A percentile compares a stretch with the other conserved stretches of the same genome.
Evolutionary conservation across 2,329 filamentous ascomycete species (phyloP).

Genomic region (Epichloe festucae): DNA sequence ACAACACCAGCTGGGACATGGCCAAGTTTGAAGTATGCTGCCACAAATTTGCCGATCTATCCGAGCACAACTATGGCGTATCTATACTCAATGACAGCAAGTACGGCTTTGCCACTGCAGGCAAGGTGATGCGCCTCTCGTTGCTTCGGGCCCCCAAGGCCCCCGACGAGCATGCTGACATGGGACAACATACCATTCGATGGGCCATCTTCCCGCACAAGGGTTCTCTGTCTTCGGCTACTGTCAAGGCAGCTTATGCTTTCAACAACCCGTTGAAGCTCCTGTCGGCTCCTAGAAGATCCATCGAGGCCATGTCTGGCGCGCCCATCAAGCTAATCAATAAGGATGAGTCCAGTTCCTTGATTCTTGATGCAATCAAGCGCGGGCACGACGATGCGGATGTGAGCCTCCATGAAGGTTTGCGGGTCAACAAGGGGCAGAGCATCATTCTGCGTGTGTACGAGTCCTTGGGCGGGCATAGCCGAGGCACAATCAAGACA

Average conservation of each 20-base stretch:
- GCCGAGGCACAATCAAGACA: conserved; percentile 56
- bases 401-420: conserved; percentile 45
- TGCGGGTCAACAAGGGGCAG: conserved; percentile 54
- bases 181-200: conserved; percentile 76
- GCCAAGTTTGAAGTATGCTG: conserved; percentile 96
- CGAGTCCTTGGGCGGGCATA: conserved; percentile 74
- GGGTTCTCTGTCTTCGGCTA: conserved; percentile 56
- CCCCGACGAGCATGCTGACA: conserved; percentile 85
- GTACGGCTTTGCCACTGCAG: conserved; percentile 85
- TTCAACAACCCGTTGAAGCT: conserved; percentile 69
- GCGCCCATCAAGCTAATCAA: conserved; percentile 55
- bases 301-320: conserved; percentile 14
- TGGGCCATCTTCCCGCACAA: conserved; percentile 84
- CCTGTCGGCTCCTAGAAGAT: conserved; percentile 16
- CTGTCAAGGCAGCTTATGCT: conserved; percentile 72
- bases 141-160: conserved; percentile 82
- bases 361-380: conserved; percentile 84
- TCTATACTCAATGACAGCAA: conserved; percentile 92
- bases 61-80: conserved; percentile 78
- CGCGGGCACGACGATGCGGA: conserved; percentile 81
- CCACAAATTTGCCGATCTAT: conserved; percentile 87
- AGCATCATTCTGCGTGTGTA: conserved; percentile 79
- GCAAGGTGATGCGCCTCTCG: conserved; percentile 79
- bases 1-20: conserved; percentile 97
- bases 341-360: conserved; percentile 36